Evolutionary conservation across 768 basidiomycete genomes (phyloP), one percentile per base, ranked within the genome.

Genomic region (Dendrothele bispora): DNA sequence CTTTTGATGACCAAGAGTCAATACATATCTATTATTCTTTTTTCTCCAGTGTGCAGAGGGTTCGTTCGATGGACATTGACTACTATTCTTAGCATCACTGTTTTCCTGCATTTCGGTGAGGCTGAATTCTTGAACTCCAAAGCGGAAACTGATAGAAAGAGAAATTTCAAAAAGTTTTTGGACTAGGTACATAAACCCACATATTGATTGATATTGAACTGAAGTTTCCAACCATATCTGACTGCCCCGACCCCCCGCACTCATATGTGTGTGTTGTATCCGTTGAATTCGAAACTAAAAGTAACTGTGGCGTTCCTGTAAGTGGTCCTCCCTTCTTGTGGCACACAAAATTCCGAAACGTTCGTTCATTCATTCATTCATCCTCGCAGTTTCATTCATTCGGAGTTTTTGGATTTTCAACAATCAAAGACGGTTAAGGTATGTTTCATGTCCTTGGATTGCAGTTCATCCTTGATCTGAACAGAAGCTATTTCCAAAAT

Each of bases 301-400:
- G 69, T 65, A 57, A 70, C 68, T 20, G 64, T 70, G 22, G 56
- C 53, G 3, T 66, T 64, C 39, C 48, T 64, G 62, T 69, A 32
- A 45, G 61, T 18, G 15, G 11, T 7, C 22, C 10, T 15, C 11
- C 21, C 32, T n/a, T 30, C 7, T 21, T 5, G 28, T 7, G 2
- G 11, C 6, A 4, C 14, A 11, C 30, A 29, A 17, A 32, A 15
- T 15, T 24, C n/a, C 15, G 18, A 15, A 37, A 21, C 5, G 36
- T 37, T 6, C 21, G 28, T 18, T 45, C 39, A 7, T 10, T 6
- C 18, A 14, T 5, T 18, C 32, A 37, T 37, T 25, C n/a, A 2
- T 46, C 3, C 24, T n/a, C 10, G 12, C 41, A 70, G 70, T 51
- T 71, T 71, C 49, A 65, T 68, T 45, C 71, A 67, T 43, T 66